Evolutionary conservation across 208 protist species (phyloP), one percentile per base, ranked within the genome.

Genomic region (Wallacemonas sp.): DNA sequence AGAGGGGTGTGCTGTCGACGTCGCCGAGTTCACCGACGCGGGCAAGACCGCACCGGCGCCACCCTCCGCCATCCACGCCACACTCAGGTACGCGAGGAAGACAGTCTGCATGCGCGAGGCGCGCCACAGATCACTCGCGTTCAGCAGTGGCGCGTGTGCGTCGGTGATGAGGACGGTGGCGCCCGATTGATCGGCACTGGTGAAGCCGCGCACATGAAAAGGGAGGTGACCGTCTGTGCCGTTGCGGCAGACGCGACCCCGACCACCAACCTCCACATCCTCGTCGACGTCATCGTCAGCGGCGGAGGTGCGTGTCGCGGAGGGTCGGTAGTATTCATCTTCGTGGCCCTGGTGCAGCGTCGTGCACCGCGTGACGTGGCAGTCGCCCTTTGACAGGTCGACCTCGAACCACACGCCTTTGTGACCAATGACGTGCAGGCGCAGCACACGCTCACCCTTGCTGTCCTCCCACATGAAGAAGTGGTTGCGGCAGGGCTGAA

Each of bases 401-500:
- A 93, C 82, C 64, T 89, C 79, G 70, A 87, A 93, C 84, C 84
- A 93, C 9, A 58, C 64, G 1, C 71, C 84, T 50, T 89, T 87
- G 72, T 66, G 77, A 46, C 84, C 82, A 9, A 77, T 57, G 19
- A 91, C 55, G 61, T 91, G 84, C 27, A 93, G 75, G 15, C 68
- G 76, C 32, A 91, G 72, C 13, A 74, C 58, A 66, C 83, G 84
- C 55, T 76, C 73, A 44, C 68, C 68, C 29, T 72, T 64, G 33
- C 70, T 79, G 68, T 91, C 76, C 53, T 93, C 87, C 87, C 84
- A 91, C 33, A 89, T 66, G 58, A 89, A 93, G 63, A 83, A 89
- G 34, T 83, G 84, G 60, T 89, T 89, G 36, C 91, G 84, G 10
- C 79, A 71, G 0, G 81, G 65, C 19, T 83, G 87, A 15, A 93